Conservation (phyloP, 1,139 yeast species). For the Saccharomyces uvarum region DNA sequence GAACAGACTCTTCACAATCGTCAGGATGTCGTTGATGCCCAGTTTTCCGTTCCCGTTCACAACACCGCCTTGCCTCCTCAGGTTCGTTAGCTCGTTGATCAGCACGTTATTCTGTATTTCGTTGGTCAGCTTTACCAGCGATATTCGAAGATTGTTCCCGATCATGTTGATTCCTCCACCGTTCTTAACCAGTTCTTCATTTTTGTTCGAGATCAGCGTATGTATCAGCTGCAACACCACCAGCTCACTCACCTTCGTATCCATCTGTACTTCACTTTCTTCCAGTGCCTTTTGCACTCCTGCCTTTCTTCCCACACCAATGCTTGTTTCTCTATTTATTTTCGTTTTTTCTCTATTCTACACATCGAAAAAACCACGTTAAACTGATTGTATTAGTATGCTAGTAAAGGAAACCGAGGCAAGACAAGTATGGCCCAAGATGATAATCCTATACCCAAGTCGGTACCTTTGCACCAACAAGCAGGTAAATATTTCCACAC, state of each 20-base stretch:
- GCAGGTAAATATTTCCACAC: constrained; percentile 13
- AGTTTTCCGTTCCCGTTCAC: constrained; percentile 11
- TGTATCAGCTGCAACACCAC: constrained; percentile 28
- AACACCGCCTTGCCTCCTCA: constrained; percentile 9
- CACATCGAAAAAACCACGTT: neutral
- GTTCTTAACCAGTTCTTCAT: constrained; percentile 6
- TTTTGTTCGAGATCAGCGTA: constrained; percentile 18
- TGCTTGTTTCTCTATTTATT: neutral
- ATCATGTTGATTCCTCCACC: constrained; percentile 7
- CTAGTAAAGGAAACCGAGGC: neutral
- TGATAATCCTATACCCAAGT: constrained; percentile 7
- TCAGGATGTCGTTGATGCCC: constrained; percentile 28
- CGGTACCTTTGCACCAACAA: constrained; percentile 18
- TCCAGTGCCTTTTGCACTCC: neutral
- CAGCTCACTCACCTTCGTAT: constrained; percentile 22
- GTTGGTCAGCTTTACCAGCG: constrained; percentile 28
- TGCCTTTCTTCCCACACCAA: neutral
- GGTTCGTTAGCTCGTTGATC: constrained; percentile 18
- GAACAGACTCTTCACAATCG: constrained; percentile 23
- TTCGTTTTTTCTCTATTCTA: neutral
- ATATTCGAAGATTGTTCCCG: constrained; percentile 22
- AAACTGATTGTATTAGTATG: neutral
- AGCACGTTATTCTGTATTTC: constrained; percentile 28
- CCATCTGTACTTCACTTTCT: constrained; percentile 7
- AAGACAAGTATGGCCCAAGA: neutral